Base-by-base conservation (phyloP, 345 rosid genomes). In the Euphorbia pulcherrima region DNA sequence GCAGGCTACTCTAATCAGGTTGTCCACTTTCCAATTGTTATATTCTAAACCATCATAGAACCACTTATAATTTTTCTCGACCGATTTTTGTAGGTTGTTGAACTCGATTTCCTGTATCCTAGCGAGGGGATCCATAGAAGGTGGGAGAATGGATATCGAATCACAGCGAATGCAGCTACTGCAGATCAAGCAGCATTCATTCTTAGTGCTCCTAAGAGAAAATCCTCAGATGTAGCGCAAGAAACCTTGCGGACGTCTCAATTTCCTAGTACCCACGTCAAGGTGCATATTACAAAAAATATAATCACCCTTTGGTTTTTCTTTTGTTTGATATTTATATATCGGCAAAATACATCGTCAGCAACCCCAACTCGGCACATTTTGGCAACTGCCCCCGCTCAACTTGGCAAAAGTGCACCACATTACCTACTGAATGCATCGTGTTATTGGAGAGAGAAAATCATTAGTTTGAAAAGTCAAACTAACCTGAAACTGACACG, bases 71-170 rank as follows among this genome's bases (percentile, higher is more conserved):
- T n/a, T n/a, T 60, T 60, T 53, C 9, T 37, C 29, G 1, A 47
- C 16, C 21, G 30, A 26, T 61, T 4, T 56, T 29, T 14, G 52
- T 52, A 73, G 77, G 72, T 73, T 54, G 72, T 72, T 23, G 76
- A 72, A 37, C 71, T 72, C 50, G 76, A 72, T 66, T 72, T 72
- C 67, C 71, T 72, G 9, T 68, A 73, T 61, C 77, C 68, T 2
- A 73, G 77, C 55, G 77, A 68, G 62, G 77, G 77, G 56, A 73
- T 73, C 37, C 72, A 73, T 13, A 67, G 77, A 33, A 60, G 72
- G 33, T 73, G 77, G 77, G 72, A 73, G 23, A 61, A 44, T 53
- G 72, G 72, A 29, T 73, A 67, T 53, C 28, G 72, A 20, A 73
- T 68, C 3, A 73, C 77, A 4, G 27, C 72, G 18, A 35, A 63